A percentile compares a stretch with the other conserved stretches of the same genome.
These are phyloP conservation scores for Limnanthes douglasii DNA, from an alignment of 345 rosid species.

Conservation along the genomic window DNA sequence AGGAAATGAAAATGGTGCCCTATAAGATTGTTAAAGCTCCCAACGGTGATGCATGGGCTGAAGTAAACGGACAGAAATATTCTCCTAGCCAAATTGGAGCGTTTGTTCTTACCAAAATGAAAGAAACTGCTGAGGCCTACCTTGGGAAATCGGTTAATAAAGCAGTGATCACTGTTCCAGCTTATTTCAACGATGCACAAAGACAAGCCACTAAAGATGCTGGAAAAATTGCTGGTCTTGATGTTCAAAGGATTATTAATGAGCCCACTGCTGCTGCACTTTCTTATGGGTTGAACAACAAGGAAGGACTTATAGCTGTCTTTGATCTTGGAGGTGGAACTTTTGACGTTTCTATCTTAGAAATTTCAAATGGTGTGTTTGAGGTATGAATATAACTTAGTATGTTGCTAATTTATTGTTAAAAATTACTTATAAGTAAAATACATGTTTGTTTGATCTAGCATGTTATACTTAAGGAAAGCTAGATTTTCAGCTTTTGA, in stretches of 20 bases:
- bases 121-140: slow-evolving; percentile 34
- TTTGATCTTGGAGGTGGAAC: slow-evolving; percentile 40
- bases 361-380: slow-evolving; percentile 36
- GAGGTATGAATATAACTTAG: too few species aligned
- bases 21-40: slow-evolving; percentile 29
- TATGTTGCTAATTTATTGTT: too few species aligned
- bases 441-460: too few species aligned
- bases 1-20: slow-evolving; percentile 33
- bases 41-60: slow-evolving; percentile 39
- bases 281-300: slow-evolving; percentile 28
- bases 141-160: slow-evolving; percentile 25
- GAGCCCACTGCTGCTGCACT: slow-evolving; percentile 41
- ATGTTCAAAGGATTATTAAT: slow-evolving; percentile 34
- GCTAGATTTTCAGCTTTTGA: too few species aligned
- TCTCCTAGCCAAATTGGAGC: slow-evolving; percentile 38
- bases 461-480: too few species aligned
- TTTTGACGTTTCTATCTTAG: slow-evolving; percentile 31
- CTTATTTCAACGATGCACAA: slow-evolving; percentile 38
- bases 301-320: slow-evolving; percentile 33
- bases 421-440: too few species aligned
- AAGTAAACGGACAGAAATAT: slow-evolving; percentile 23
- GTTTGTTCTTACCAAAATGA: slow-evolving; percentile 26
- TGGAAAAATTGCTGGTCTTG: slow-evolving; percentile 35
- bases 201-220: slow-evolving; percentile 43
- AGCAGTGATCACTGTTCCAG: slow-evolving; percentile 34